Evolutionary conservation across 2,329 filamentous ascomycete genomes (phyloP), one percentile per base, ranked within the genome.

Genomic region (Hortaea sp.): DNA sequence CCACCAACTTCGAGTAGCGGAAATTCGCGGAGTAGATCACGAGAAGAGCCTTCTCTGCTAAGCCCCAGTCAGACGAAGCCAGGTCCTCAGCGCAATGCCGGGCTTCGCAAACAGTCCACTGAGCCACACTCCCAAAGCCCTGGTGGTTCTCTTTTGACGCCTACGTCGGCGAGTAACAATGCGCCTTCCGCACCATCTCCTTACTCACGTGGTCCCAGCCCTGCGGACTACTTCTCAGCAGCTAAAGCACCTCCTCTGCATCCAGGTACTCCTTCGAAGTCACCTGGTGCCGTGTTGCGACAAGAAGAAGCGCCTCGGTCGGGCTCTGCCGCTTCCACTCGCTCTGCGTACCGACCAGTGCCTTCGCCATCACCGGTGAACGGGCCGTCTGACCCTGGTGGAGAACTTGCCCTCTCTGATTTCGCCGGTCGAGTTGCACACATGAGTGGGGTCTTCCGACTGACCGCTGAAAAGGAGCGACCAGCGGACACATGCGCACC

Each of bases 381-480:
- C 28, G 49, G 49, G 9, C 32, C 7, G 32, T 35, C 32, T 35
- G 53, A 60, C 45, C 66, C 74, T 4, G 69, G 76, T n/a, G 70
- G 71, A 2, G 81, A 85, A 42, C 79, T 81, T 46, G 82, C 87
- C 0, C 73, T 89, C 42, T 67, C 75, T 6, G 77, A 82, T 9
- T 94, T 95, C 61, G 77, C 79, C 3, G 63, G 69, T 5, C 81
- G 88, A 28, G 84, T 85, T 3, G 77, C 75, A 13, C 85, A 89
- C 60, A 76, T 92, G 56, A 82, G 79, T 50, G 81, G 84, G 53
- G 73, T 92, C 2, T 94, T 94, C 60, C 75, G 80, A 34, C 66
- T 90, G 39, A 85, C 89, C 47, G 82, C 88, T 0, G 86, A 94
- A 63, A 77, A 81, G 30, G 72, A 82, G 29, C 81, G 78, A 51